phyloP scores from a whole-genome alignment of 257 asterid genomes.

The Cruciata laevipes region DNA sequence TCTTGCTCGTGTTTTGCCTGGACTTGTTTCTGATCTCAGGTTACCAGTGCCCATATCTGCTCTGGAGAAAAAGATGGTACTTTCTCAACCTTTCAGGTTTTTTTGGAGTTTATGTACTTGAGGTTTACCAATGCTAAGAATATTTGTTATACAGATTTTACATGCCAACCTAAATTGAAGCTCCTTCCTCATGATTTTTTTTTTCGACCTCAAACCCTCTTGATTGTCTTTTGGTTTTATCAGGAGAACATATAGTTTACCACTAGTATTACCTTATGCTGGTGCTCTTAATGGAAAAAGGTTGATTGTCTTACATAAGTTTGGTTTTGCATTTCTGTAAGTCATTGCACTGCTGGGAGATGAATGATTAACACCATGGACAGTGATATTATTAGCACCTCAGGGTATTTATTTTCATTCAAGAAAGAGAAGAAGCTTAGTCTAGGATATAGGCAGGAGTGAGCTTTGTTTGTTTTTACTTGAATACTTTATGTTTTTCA shows the following conservation, averaged over 20 bases:
- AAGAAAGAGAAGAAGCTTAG: background rate
- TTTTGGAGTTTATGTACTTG: background rate
- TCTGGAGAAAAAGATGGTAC: slow-evolving; percentile 80
- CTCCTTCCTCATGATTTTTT: background rate
- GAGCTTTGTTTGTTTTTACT: no score
- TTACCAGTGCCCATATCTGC: slow-evolving; percentile 66
- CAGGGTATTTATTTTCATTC: background rate
- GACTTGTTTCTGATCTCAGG: slow-evolving; percentile 71
- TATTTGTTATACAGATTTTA: background rate
- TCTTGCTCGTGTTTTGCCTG: slow-evolving; percentile 84
- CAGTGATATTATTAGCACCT: background rate
- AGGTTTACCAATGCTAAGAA: background rate
- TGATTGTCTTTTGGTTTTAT: no score
- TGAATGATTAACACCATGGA: background rate
- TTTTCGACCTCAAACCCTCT: no score
- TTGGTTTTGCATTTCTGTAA: background rate
- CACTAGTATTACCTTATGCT: background rate
- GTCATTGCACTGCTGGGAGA: background rate
- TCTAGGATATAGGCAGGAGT: background rate
- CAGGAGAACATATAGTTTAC: background rate
- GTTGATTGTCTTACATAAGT: no score
- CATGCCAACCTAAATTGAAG: background rate
- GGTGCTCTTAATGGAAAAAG: background rate
- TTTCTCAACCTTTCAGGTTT: slow-evolving; percentile 10
- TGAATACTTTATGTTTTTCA: background rate